Base-by-base conservation (phyloP, 495 filamentous ascomycete genomes). In the Penicillium desertorum region DNA sequence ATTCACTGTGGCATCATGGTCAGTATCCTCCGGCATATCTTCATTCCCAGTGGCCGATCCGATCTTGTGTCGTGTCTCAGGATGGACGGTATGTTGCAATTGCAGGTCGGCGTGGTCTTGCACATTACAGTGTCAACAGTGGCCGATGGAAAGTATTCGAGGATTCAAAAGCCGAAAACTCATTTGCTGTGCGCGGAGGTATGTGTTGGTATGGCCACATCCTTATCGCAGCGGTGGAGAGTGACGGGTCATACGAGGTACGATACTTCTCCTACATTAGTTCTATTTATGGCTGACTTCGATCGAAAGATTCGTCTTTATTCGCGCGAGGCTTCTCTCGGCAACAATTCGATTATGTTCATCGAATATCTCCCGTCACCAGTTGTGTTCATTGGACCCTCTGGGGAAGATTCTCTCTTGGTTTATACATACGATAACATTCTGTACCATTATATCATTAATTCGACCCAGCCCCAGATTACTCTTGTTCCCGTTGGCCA, bases 151-250 rank as follows among this genome's bases (percentile, higher is more conserved):
- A 94, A 66, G 92, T 87, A 0, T 98, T 98, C 71, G 83, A 86
- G 51, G 89, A 94, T 62, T 79, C 86, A 23, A 84, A 78, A 43
- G 81, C 87, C 62, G 93, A 97, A 65, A 91, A 94, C 60, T 88
- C 90, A 37, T 98, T 99, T 66, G 82, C 89, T 23, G 90, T 99
- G 22, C 79, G 92, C 58, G 95, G 95, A 22, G 95, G 95, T 0
- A 96, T 99, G 91, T 96, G 92, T 64, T 99, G 95, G 95, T 90
- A 92, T 64, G 92, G 95, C 54, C 95, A 99, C 70, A 89, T 98
- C 22, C 74, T 99, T 17, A 89, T 99, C 56, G 91, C 91, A 42
- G 91, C 93, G n/a, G 86, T 96, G 30, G 95, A 98, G 69, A 84
- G 85, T 45, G 88, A 90, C 60, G 84, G 85, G 57, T 84, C 85